Base-by-base conservation (phyloP, 352 stramenopile species). In the Globisporangium iwayamae region DNA sequence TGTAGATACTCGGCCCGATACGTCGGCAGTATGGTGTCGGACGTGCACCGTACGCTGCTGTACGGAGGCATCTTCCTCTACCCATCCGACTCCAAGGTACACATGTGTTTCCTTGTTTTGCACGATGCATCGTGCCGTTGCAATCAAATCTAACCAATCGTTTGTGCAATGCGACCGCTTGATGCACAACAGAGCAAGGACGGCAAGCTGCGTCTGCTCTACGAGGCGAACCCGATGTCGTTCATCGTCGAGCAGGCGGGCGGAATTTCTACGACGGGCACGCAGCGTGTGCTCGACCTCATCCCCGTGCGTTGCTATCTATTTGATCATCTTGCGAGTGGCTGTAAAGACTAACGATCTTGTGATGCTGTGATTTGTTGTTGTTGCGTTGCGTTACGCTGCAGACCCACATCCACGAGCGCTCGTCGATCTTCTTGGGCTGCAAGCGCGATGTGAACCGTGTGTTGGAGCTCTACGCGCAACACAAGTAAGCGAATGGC, bases 201-300 rank as follows among this genome's bases (percentile, higher is more conserved):
- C 22, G 90, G 89, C 76, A 99, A 99, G 82, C 85, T 99, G 70
- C 94, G 97, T 81, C 84, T 99, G 63, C 89, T 99, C 7, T 99
- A 99, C 80, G 97, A 99, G 79, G 97, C 93, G 76, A 99, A 99
- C 87, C 97, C 97, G n/a, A 99, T 99, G 97, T 97, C 97, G 56
- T 96, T 99, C 74, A 98, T 99, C 73, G 96, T 99, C 63, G 97
- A 99, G 71, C 90, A 99, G 78, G 96, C 96, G 60, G 96, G 97
- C 60, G 97, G 97, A 53, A 90, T 98, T 62, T 90, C 97, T 52
- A 98, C 93, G 25, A 99, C 96, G 20, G 97, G 96, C 73, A 90
- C 79, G 32, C 77, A 96, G 74, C 85, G 94, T 47, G 95, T 99
- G 32, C 78, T 98, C 39, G 96, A 99, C 62, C 72, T 99, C 47